A percentile compares a stretch with the other conserved stretches of the same genome.
These are phyloP conservation scores for Mycena rebaudengoi DNA, from an alignment of 768 basidiomycete species.

Conservation along the genomic window DNA sequence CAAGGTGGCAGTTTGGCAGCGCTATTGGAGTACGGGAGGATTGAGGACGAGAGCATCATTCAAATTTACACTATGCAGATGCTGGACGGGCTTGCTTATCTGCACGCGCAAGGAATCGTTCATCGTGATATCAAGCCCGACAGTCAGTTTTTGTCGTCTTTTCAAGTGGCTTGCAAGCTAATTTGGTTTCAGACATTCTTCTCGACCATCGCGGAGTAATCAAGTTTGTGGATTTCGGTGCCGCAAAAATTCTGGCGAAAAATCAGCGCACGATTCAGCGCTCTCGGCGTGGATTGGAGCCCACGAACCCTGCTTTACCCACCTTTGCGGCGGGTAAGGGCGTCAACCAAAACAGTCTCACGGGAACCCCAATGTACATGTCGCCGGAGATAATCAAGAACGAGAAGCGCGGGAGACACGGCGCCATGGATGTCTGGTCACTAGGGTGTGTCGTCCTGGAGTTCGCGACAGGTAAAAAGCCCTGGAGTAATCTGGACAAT, in stretches of 20 bases:
- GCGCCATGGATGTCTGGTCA: conserved; percentile 99
- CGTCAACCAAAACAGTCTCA: conserved; percentile 82
- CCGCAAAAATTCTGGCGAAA: conserved; percentile 94
- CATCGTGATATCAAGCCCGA: conserved; percentile 99
- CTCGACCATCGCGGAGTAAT: conserved; percentile 90
- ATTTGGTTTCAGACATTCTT: conserved; percentile 78
- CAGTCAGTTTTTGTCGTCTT: conserved; percentile 64
- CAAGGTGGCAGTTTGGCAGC: conserved; percentile 93
- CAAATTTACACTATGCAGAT: conserved; percentile 98
- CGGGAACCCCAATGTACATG: conserved; percentile 99
- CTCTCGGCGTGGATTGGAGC: conserved; percentile 65
- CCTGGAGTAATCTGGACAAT: conserved; percentile 98
- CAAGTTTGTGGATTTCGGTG: conserved; percentile 98
- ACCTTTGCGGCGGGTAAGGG: conserved; percentile 55
- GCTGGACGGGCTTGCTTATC: conserved; percentile 91
- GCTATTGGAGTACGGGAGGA: conserved; percentile 89
- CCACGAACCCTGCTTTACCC: conserved; percentile 37
- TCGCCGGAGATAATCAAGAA: conserved; percentile 98
- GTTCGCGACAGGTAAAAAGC: conserved; percentile 95
- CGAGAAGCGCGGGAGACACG: conserved; percentile 85
- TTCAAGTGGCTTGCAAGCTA: too few relatives aligned
- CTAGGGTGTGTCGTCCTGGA: conserved; percentile 97
- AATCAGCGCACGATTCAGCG: conserved; percentile 85
- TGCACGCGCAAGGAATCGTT: conserved; percentile 91
- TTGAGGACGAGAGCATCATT: conserved; percentile 96